phyloP scores from a whole-genome alignment of 2,329 filamentous ascomycete species.

The Fusarium zealandicum region DNA sequence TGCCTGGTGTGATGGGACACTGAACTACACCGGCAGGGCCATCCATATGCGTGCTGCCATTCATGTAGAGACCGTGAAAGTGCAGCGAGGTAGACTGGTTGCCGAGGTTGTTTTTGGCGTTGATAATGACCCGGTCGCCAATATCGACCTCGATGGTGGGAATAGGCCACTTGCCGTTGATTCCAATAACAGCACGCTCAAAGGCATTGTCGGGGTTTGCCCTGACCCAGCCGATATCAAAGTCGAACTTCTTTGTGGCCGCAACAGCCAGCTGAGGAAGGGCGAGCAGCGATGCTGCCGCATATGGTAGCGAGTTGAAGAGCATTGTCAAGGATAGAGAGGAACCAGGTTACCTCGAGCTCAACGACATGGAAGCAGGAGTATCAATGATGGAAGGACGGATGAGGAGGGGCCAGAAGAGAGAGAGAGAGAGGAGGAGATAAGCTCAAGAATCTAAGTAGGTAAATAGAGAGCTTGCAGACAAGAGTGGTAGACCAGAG shows the following conservation, averaged over 20 bases:
- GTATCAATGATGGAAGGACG: constrained; percentile 1
- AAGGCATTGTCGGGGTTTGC: constrained; percentile 73
- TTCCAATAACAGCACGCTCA: constrained; percentile 72
- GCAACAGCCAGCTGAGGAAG: constrained; percentile 37
- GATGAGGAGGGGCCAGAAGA: constrained; percentile 1
- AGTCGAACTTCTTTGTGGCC: constrained; percentile 65
- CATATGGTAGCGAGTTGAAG: constrained; percentile 13
- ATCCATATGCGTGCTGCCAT: constrained; percentile 74
- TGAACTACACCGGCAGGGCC: constrained; percentile 72
- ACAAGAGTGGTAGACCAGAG: neutral
- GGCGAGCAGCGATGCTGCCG: constrained; percentile 29
- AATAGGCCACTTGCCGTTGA: constrained; percentile 79
- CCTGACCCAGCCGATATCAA: constrained; percentile 74
- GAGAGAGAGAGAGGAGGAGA: neutral
- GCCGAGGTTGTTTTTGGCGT: constrained; percentile 65
- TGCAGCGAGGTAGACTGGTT: constrained; percentile 70
- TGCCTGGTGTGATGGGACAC: constrained; percentile 69
- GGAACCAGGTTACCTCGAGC: constrained; percentile 2
- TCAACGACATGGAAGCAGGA: constrained; percentile 9
- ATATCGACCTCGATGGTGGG: constrained; percentile 69
- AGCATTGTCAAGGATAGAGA: constrained; percentile 25
- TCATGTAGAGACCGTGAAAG: constrained; percentile 77
- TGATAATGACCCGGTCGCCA: constrained; percentile 67
- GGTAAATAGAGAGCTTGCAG: constrained; percentile 9
- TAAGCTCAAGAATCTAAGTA: neutral